These are phyloP conservation scores for Phytophthora hibernalis DNA, from an alignment of 352 stramenopile species.

Conservation along the genomic window DNA sequence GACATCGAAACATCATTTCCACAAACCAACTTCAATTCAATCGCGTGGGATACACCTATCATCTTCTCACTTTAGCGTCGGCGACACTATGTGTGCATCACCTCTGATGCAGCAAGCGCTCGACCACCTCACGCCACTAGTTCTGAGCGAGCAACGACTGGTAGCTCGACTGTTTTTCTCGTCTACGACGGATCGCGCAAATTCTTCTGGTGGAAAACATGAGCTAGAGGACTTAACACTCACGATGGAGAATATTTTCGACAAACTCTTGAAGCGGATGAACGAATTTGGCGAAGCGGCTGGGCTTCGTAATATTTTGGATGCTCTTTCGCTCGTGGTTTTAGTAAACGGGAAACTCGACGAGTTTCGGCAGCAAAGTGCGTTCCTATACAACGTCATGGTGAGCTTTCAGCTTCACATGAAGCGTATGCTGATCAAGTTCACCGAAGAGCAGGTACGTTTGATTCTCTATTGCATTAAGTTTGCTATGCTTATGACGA, in stretches of 20 bases:
- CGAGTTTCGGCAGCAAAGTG: conserved; percentile 51
- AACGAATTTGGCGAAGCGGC: conserved; percentile 75
- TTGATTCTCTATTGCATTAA: background rate
- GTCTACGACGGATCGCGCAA: conserved; percentile 6
- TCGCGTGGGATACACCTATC: conserved; percentile 64
- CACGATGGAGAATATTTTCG: conserved; percentile 74
- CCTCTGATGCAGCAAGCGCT: conserved; percentile 75
- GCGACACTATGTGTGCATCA: conserved; percentile 58
- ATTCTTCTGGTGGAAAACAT: conserved; percentile 22
- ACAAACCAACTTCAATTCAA: conserved; percentile 66
- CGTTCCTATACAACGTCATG: conserved; percentile 75
- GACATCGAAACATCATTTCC: conserved; percentile 55
- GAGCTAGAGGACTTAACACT: conserved; percentile 57
- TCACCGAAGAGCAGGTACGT: conserved; percentile 70
- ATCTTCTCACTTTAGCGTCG: conserved; percentile 62
- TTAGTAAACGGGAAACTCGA: conserved; percentile 56
- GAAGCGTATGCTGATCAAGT: conserved; percentile 83
- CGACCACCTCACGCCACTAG: conserved; percentile 67
- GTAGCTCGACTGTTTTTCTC: conserved; percentile 60
- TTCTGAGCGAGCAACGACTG: conserved; percentile 57
- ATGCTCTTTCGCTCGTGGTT: conserved; percentile 68
- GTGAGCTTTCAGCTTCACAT: conserved; percentile 83
- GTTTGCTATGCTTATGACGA: background rate
- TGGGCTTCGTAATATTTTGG: conserved; percentile 64
- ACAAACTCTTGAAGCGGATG: conserved; percentile 77